These are phyloP conservation scores for Amphirosellinia nigrospora DNA, from an alignment of 495 filamentous ascomycete species.

Conservation along the genomic window DNA sequence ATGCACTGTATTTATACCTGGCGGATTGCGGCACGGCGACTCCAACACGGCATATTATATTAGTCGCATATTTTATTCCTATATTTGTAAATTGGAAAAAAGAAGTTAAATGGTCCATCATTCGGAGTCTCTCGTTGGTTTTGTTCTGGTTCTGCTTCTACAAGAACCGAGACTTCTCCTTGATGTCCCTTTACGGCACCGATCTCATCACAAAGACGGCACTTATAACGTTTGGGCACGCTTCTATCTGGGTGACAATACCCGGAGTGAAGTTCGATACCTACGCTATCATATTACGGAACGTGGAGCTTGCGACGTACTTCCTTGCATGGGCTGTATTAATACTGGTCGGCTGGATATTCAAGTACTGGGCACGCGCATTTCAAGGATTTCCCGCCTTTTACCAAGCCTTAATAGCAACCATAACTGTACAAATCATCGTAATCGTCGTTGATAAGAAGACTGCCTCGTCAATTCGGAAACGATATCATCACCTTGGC, in stretches of 20 bases:
- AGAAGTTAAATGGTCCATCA: conserved; percentile 10
- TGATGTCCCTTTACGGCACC: conserved; percentile 19
- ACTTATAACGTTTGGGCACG: conserved; percentile 19
- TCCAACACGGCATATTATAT: background rate
- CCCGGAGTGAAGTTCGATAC: background rate
- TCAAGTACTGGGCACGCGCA: background rate
- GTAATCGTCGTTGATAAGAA: background rate
- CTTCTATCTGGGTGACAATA: conserved; percentile 17
- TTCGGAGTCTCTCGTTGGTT: conserved; percentile 15
- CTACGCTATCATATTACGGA: conserved; percentile 10
- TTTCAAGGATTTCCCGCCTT: conserved; percentile 3
- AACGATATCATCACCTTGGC: background rate
- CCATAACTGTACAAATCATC: background rate
- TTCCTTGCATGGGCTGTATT: background rate
- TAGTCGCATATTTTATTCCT: background rate
- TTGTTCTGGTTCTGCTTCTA: conserved; percentile 18
- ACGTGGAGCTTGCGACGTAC: conserved; percentile 6
- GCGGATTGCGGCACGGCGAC: conserved; percentile 1
- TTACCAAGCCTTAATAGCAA: conserved; percentile 9
- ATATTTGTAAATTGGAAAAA: background rate
- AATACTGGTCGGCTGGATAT: background rate
- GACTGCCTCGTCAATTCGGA: background rate
- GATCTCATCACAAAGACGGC: conserved; percentile 10
- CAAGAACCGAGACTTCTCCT: conserved; percentile 13
- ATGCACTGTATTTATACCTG: background rate